phyloP scores from a whole-genome alignment of 2,329 filamentous ascomycete species.

The Anthostomella pinea region DNA sequence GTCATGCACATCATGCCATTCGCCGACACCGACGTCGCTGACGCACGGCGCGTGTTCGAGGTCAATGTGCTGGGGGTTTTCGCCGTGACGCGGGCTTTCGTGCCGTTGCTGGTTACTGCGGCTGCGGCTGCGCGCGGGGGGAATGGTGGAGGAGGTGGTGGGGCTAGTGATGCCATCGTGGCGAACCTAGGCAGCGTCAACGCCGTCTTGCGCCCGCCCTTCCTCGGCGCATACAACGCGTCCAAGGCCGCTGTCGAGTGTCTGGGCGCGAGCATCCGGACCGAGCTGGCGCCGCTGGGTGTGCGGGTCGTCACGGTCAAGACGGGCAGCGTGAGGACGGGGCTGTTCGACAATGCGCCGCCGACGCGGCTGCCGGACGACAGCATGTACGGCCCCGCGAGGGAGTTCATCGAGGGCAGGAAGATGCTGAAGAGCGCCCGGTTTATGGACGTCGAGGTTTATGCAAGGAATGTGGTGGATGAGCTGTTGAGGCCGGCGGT shows the following conservation, averaged over 20 bases:
- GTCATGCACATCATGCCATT: constrained; percentile 19
- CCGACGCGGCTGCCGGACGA: constrained; percentile 16
- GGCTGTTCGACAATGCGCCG: constrained; percentile 21
- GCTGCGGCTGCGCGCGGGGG: constrained; percentile 1
- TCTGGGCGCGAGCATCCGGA: constrained; percentile 18
- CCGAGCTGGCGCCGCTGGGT: constrained; percentile 25
- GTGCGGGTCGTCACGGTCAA: constrained; percentile 26
- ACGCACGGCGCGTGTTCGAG: constrained; percentile 17
- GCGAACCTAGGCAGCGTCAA: constrained; percentile 25
- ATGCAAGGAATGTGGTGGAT: constrained; percentile 21
- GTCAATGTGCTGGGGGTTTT: constrained; percentile 22
- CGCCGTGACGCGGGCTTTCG: constrained; percentile 17
- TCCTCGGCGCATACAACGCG: constrained; percentile 26
- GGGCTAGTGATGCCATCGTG: constrained; percentile 13
- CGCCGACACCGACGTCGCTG: constrained; percentile 15
- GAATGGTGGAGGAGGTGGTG: background rate
- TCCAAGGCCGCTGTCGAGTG: constrained; percentile 27
- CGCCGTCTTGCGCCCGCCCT: constrained; percentile 16
- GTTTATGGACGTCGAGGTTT: constrained; percentile 15
- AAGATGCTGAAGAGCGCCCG: constrained; percentile 15
- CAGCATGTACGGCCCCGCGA: constrained; percentile 21
- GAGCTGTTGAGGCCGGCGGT: constrained; percentile 15
- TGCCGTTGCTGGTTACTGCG: constrained; percentile 15
- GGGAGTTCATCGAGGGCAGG: constrained; percentile 19
- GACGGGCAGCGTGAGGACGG: constrained; percentile 20